Base-by-base conservation (phyloP, 192 early-diverging fungal species). In the Gryganskiella cystojenkinii region DNA sequence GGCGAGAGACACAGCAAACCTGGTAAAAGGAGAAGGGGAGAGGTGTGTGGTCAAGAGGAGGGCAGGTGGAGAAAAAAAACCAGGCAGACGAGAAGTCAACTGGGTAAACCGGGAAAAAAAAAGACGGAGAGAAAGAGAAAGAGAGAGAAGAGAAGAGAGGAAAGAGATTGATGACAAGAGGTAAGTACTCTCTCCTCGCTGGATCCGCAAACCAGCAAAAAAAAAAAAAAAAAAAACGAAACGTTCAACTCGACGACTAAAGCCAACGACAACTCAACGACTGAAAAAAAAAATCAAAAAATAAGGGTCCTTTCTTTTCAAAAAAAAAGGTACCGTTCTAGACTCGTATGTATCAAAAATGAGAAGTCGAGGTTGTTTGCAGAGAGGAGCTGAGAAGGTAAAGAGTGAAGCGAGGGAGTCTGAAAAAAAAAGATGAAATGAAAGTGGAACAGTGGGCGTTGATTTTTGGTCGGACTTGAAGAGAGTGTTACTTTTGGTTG, bases 371-470 rank as follows among this genome's bases (percentile, higher is more conserved):
- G 19, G 22, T 2, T 19, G 31, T 43, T 49, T 22, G 44, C 14
- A 45, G n/a, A 45, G 4, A 51, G 17, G 33, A 44, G 8, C 10
- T n/a, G 42, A 34, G 45, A 40, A 43, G 25, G 22, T 31, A 27
- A 7, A 13, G 22, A 52, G 9, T 25, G 19, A 11, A 22, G 19
- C 14, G 43, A n/a, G 47, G 42, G 35, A 10, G 25, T 25, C 11
- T n/a, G 50, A 47, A 34, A 11, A 30, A 31, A 56, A 13, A 17
- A 42, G 44, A 61, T 17, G 42, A 13, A 54, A 3, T 61, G 47
- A 28, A 50, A 22, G 50, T 37, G n/a, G 19, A 34, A 53, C 35
- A 53, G 61, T 5, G 42, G 47, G n/a, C n/a, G n/a, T n/a, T n/a
- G n/a, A n/a, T n/a, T n/a, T n/a, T n/a, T n/a, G n/a, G n/a, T n/a